A percentile compares a stretch with the other conserved stretches of the same genome.
Evolutionary conservation across 2,329 filamentous ascomycete species (phyloP).

Genomic region (Aspergillus neoniger): DNA sequence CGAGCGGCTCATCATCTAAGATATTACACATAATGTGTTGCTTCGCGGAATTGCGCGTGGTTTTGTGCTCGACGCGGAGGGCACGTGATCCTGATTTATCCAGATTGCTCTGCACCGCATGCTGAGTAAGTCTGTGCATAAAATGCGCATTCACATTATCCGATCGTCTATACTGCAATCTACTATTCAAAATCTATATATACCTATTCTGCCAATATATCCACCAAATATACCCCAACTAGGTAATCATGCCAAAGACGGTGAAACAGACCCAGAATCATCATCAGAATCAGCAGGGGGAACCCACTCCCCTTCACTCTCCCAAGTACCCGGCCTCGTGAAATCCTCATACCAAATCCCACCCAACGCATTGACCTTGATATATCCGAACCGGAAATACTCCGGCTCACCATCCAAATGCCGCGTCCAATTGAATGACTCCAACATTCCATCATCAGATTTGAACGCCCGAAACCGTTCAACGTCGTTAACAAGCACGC

Average conservation of each 20-base stretch:
- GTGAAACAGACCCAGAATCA: too few species aligned
- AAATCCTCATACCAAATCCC: slow-evolving; percentile 46
- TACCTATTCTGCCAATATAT: too few species aligned
- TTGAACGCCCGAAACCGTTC: slow-evolving; percentile 58
- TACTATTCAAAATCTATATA: too few species aligned
- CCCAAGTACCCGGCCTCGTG: slow-evolving; percentile 37
- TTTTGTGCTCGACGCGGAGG: neutral
- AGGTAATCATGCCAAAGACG: too few species aligned
- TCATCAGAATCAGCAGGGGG: too few species aligned
- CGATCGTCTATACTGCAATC: neutral
- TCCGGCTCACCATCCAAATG: slow-evolving; percentile 33
- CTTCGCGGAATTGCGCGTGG: neutral
- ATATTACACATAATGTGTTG: neutral
- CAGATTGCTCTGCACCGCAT: too few species aligned
- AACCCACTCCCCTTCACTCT: slow-evolving; percentile 27
- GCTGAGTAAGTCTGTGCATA: too few species aligned
- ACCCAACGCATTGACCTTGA: slow-evolving; percentile 39
- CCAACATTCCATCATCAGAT: slow-evolving; percentile 37
- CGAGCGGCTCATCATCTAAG: too few species aligned
- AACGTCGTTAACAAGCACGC: slow-evolving; percentile 63
- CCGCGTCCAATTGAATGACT: slow-evolving; percentile 40
- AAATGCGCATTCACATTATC: neutral
- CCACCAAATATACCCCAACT: too few species aligned
- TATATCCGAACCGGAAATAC: slow-evolving; percentile 48
- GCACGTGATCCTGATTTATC: neutral